Conservation (phyloP, 495 filamentous ascomycete genomes). For the Neurospora pannonica region DNA sequence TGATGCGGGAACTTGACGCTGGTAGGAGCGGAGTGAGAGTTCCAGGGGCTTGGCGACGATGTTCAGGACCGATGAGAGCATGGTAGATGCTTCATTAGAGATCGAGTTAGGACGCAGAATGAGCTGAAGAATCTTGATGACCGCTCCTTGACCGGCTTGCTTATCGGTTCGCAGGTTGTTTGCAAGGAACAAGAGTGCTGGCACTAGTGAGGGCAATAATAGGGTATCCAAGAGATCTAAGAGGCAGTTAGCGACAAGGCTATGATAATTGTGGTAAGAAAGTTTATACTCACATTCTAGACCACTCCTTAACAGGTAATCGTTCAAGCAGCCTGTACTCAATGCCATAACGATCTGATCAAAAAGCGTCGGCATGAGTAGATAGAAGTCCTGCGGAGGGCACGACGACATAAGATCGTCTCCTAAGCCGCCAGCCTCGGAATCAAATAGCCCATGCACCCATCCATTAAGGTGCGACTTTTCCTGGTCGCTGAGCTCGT, state of each 20-base stretch:
- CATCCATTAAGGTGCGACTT: constrained; percentile 70
- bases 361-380: constrained; percentile 83
- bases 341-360: constrained; percentile 74
- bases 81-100: constrained; percentile 67
- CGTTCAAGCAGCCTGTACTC: constrained; percentile 55
- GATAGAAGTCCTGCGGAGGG: constrained; percentile 87
- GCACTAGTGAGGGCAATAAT: constrained; percentile 75
- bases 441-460: constrained; percentile 81
- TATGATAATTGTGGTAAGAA: not conserved
- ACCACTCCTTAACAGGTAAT: constrained; percentile 77
- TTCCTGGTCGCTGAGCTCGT: constrained; percentile 62
- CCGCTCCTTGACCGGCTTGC: constrained; percentile 41
- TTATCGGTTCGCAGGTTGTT: constrained; percentile 65
- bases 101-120: constrained; percentile 68
- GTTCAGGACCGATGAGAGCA: constrained; percentile 74
- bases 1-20: constrained; percentile 55
- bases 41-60: constrained; percentile 73
- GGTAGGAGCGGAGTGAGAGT: constrained; percentile 62
- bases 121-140: constrained; percentile 67
- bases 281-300: constrained; percentile 61
- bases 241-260: not conserved
- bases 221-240: constrained; percentile 81
- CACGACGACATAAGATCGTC: constrained; percentile 90
- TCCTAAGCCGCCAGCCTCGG: constrained; percentile 57
- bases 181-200: constrained; percentile 70